Evolutionary conservation across 768 basidiomycete species (phyloP).

Genomic region (Amyloporia xantha): DNA sequence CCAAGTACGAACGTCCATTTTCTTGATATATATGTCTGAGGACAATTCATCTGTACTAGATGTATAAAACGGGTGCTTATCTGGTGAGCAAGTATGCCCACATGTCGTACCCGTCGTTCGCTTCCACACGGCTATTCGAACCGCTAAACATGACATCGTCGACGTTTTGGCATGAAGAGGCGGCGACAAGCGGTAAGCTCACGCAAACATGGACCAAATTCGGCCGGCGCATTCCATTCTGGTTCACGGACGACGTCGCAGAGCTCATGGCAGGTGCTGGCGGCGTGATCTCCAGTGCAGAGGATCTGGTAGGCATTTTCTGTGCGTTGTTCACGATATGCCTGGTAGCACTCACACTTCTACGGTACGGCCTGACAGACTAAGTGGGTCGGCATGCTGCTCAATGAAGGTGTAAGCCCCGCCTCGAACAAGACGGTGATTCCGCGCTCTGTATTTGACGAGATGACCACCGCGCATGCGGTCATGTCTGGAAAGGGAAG

Average conservation of each 20-base stretch:
- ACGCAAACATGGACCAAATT: conserved; percentile 28
- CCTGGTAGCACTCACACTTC: too few relatives aligned
- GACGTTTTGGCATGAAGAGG: conserved; percentile 31
- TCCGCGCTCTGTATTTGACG: conserved; percentile 24
- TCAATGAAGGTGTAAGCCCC: conserved; percentile 29
- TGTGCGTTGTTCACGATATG: background rate
- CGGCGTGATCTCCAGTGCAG: conserved; percentile 35
- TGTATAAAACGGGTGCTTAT: conserved; percentile 31
- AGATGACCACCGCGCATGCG: conserved; percentile 26
- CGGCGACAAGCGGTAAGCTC: conserved; percentile 25
- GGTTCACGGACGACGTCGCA: conserved; percentile 22
- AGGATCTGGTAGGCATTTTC: conserved; percentile 36
- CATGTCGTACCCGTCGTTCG: conserved; percentile 32
- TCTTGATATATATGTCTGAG: background rate
- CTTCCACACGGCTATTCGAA: conserved; percentile 33
- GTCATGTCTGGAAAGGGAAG: conserved; percentile 15
- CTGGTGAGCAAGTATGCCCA: conserved; percentile 29
- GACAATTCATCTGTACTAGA: conserved; percentile 20
- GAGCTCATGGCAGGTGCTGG: conserved; percentile 31
- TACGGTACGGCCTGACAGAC: too few relatives aligned
- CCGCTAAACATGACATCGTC: conserved; percentile 36
- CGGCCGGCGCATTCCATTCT: conserved; percentile 29
- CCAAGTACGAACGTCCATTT: conserved; percentile 4
- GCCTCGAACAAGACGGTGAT: conserved; percentile 27
- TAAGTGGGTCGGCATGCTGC: conserved; percentile 31